phyloP scores from a whole-genome alignment of 139 green algal genomes.

The Chlorella sp. region DNA sequence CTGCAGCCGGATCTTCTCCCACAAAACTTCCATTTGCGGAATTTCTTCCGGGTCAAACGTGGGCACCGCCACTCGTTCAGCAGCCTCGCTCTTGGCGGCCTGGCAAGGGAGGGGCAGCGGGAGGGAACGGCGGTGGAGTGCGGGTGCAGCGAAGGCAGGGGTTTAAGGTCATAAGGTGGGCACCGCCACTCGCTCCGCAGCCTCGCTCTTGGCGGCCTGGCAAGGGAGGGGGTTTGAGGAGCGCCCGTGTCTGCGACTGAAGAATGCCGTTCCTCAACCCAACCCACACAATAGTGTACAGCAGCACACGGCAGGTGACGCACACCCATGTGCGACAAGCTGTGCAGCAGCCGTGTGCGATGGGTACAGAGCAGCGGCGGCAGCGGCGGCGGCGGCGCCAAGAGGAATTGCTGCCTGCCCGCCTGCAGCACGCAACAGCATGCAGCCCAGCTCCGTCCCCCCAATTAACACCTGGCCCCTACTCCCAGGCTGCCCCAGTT shows the following conservation, averaged over 20 bases:
- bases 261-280: neutral
- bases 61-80: neutral
- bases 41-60: neutral
- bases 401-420: neutral
- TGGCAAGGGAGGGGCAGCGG: neutral
- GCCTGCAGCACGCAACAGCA: neutral
- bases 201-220: neutral
- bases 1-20: conserved; percentile 29
- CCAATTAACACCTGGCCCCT: too few relatives aligned
- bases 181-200: too few relatives aligned
- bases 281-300: too few relatives aligned
- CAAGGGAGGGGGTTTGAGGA: neutral
- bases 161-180: too few relatives aligned
- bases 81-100: neutral
- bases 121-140: neutral
- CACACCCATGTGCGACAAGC: too few relatives aligned
- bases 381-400: too few relatives aligned
- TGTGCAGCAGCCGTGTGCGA: too few relatives aligned
- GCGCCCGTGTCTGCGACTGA: neutral
- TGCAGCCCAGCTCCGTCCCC: too few relatives aligned
- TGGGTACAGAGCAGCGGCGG: too few relatives aligned
- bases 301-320: too few relatives aligned
- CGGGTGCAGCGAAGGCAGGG: neutral
- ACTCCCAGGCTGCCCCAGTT: too few relatives aligned
- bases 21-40: conserved; percentile 1